These are phyloP conservation scores for Diaporthe humulicola DNA, from an alignment of 2,329 filamentous ascomycete species.

Conservation along the genomic window DNA sequence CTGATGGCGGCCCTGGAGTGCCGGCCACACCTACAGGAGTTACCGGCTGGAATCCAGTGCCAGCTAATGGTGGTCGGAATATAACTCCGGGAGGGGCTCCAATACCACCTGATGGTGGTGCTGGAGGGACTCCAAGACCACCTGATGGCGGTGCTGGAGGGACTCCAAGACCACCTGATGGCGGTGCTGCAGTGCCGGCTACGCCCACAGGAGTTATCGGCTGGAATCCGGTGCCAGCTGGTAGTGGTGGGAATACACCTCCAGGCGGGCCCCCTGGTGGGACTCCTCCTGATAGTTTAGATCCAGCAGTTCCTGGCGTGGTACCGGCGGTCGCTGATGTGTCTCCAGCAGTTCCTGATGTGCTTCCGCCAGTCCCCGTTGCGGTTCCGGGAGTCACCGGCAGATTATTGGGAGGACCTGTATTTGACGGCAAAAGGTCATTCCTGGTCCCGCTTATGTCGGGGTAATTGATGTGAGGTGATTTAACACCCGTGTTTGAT, in stretches of 20 bases:
- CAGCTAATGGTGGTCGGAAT: no score
- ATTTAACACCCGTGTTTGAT: neutral
- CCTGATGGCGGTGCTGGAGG: no score
- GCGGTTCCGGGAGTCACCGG: no score
- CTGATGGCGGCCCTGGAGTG: constrained; percentile 3
- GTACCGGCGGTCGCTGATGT: neutral
- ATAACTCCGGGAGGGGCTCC: no score
- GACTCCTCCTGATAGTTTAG: neutral
- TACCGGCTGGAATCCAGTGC: neutral
- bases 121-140: neutral
- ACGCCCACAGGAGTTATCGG: neutral
- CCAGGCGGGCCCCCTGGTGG: neutral
- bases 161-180: constrained; percentile 22
- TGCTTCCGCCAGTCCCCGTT: neutral
- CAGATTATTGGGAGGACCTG: no score
- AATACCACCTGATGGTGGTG: no score
- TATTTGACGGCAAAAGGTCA: no score
- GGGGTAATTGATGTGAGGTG: neutral
- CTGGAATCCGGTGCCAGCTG: neutral
- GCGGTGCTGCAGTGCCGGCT: neutral
- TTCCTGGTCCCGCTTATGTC: no score
- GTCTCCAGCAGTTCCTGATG: neutral
- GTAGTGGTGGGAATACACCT: neutral
- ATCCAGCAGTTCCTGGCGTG: neutral
- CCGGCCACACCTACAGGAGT: neutral